Evolutionary conservation across 306 rosid species (phyloP).

Genomic region (Luffa aegyptiaca): DNA sequence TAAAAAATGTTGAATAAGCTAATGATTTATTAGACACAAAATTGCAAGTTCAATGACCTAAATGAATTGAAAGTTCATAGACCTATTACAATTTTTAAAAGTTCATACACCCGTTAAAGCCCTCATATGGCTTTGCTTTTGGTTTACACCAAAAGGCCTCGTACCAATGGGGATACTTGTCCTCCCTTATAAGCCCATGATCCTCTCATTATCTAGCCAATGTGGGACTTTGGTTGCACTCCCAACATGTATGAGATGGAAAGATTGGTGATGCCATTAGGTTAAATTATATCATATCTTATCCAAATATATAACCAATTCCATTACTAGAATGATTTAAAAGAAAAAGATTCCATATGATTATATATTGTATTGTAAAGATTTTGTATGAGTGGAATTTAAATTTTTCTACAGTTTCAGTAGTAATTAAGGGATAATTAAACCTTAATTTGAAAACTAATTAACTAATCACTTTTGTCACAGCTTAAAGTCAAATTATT

Average conservation of each 20-base stretch:
- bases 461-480: background rate
- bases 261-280: background rate
- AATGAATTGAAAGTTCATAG: no score
- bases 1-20: no score
- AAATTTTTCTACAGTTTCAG: background rate
- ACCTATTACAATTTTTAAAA: no score
- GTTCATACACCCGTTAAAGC: no score
- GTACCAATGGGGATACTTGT: no score
- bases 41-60: no score
- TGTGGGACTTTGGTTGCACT: no score
- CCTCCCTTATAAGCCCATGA: no score
- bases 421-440: background rate
- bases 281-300: background rate
- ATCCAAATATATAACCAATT: background rate
- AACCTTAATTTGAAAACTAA: background rate
- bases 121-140: no score
- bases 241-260: background rate
- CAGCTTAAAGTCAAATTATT: background rate
- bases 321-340: background rate
- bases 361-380: background rate
- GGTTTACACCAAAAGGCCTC: no score
- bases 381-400: background rate
- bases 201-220: no score
- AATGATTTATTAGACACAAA: no score
- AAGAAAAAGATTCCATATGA: background rate